Base-by-base conservation (phyloP, 352 stramenopile species). In the Globisporangium spiculum region DNA sequence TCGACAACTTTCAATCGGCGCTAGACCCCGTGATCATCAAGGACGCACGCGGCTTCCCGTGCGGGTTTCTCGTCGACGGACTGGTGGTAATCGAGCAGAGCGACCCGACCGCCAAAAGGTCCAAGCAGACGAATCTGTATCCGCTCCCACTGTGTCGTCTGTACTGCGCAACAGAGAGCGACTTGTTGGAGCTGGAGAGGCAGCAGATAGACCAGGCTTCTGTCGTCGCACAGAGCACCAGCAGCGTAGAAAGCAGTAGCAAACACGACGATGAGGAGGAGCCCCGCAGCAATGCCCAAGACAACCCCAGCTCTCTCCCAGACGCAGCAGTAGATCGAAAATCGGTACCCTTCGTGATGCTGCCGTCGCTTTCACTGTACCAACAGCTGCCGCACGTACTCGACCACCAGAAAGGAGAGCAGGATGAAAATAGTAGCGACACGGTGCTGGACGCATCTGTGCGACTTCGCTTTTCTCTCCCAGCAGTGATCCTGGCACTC, bases 1-100 rank as follows among this genome's bases (percentile, higher is more conserved):
- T n/a, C 4, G 16, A 2, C 14, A 8, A n/a, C 16, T 48, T 20
- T 34, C 27, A 36, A 6, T 56, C 55, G 4, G 24, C 58, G 2
- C 24, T 60, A 16, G 22, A 32, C n/a, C 14, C 32, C 3, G 24
- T 48, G 24, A 27, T 66, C 9, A 27, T 67, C 18, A 62, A 10
- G n/a, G 59, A 71, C 16, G 38, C 18, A 2, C 16, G 12, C 8
- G 60, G 60, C 18, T 50, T 62, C 20, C 27, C 48, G 1, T 59
- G 61, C 20, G 66, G 66, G 18, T 26, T 72, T 30, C 52, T 63
- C 20, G 66, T 72, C n/a, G 66, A 72, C 16, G 66, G 66, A 1
- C 52, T 72, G 18, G 60, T 72, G 9, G 27, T 64, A 41, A 59
- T 72, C 30, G 66, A 72, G 60, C 66, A 72, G 60, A 63, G 60